Evolutionary conservation across 2,329 filamentous ascomycete species (phyloP).

Genomic region (Penicillium capsulatum): DNA sequence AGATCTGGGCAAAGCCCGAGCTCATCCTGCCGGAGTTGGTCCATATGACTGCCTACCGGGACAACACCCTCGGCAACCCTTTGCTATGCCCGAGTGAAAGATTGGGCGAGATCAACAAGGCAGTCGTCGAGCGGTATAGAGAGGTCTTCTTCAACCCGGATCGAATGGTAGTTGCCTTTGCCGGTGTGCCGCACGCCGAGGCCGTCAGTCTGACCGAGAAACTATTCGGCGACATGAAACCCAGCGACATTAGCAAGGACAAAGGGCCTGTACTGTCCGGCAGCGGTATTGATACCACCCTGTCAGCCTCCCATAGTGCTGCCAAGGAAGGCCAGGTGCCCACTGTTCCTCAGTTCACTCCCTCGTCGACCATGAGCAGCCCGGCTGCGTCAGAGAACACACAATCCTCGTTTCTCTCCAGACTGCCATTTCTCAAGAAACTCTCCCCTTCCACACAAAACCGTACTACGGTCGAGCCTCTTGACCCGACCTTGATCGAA

Average conservation of each 20-base stretch:
- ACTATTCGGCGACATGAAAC: constrained; percentile 88
- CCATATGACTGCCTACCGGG: constrained; percentile 91
- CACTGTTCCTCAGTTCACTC: constrained; percentile 39
- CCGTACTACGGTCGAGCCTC: constrained; percentile 52
- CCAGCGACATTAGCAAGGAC: constrained; percentile 46
- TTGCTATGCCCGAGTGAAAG: constrained; percentile 85
- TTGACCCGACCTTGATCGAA: constrained; percentile 46
- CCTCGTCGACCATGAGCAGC: constrained; percentile 37
- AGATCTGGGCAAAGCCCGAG: constrained; percentile 97
- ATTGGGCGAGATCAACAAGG: constrained; percentile 67
- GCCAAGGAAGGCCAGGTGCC: constrained; percentile 31
- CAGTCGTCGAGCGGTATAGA: constrained; percentile 72
- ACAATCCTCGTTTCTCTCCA: constrained; percentile 66
- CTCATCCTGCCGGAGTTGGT: constrained; percentile 92
- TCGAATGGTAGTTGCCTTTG: constrained; percentile 90
- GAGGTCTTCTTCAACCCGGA: constrained; percentile 83
- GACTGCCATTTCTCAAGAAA: constrained; percentile 85
- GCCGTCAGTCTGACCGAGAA: constrained; percentile 76
- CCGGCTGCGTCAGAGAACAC: constrained; percentile 43
- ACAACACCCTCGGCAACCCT: constrained; percentile 93
- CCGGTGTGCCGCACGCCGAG: constrained; percentile 76
- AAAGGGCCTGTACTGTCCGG: constrained; percentile 51
- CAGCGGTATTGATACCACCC: constrained; percentile 55
- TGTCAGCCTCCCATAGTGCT: constrained; percentile 30
- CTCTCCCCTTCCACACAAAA: constrained; percentile 69